Evolutionary conservation across 257 asterid genomes (phyloP), one percentile per base, ranked within the genome.

Genomic region (Solanum sejunctum): DNA sequence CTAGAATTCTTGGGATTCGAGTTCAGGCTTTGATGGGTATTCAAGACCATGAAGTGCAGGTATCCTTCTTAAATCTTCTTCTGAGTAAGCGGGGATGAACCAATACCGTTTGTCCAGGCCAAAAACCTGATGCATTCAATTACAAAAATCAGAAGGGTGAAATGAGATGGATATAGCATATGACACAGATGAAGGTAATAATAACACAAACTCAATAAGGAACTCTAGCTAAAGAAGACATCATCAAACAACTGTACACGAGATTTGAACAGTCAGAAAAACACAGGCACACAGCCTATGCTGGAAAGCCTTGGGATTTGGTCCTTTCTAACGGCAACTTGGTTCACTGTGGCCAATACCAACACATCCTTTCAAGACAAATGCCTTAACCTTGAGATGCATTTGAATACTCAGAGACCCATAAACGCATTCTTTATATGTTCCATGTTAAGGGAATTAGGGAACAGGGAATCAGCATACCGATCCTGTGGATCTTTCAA

Each of bases 11-110:
- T 89, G 93, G 36, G 88, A 81, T 32, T 90, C 94, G n/a, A 91
- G 82, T 51, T 93, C 97, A 0, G 96, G 95, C 61, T 89, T 92
- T 49, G 92, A 90, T 47, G 97, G 97, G 84, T 93, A 93, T 87
- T 93, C 96, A n/a, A 93, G 88, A 80, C 97, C 97, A 80, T 92
- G 96, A 84, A 93, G 94, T 67, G 96, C 94, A 18, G 96, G 96
- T 61, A 91, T 92, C 67, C 94, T 85, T 82, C 92, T 88, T 82
- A 92, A 79, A 87, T 93, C 96, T 87, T 93, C 97, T 85, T 90
- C 93, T 0, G 95, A 89, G 93, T 93, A 93, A 10, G 90, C 87
- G 3, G 96, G 97, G 81, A 93, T 56, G 80, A 93, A 92, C 97
- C 97, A 93, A 88, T 90, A 90, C 84, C 84, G 89, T 86, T 83